A percentile compares a stretch with the other conserved stretches of the same genome.
phyloP scores from a whole-genome alignment of 1,284 basidiomycete genomes.

The Cerrena zonata region DNA sequence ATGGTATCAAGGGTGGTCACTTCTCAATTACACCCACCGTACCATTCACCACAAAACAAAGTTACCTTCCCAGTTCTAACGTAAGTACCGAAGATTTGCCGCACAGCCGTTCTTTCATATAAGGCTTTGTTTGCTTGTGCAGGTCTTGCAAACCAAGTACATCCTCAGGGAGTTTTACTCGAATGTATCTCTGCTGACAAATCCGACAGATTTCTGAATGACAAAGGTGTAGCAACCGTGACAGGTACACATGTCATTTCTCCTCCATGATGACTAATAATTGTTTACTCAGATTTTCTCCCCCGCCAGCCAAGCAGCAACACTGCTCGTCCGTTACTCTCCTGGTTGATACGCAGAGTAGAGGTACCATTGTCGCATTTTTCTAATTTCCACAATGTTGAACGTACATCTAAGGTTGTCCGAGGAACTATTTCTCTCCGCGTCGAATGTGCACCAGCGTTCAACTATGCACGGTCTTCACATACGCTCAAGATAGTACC shows the following conservation, averaged over 20 bases:
- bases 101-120: constrained; percentile 2
- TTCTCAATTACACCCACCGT: constrained; percentile 76
- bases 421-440: constrained; percentile 71
- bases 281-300: constrained; percentile 56
- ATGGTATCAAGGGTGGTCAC: constrained; percentile 68
- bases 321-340: constrained; percentile 59
- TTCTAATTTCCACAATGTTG: neutral
- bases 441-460: constrained; percentile 87
- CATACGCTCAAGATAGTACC: constrained; percentile 60
- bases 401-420: constrained; percentile 45
- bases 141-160: constrained; percentile 77
- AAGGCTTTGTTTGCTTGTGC: constrained; percentile 5
- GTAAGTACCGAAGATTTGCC: constrained; percentile 35
- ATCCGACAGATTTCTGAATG: constrained; percentile 61
- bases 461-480: constrained; percentile 79
- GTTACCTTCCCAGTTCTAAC: constrained; percentile 83
- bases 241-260: constrained; percentile 44
- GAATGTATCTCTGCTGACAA: neutral
- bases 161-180: neutral
- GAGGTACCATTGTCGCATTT: constrained; percentile 41
- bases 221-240: constrained; percentile 72
- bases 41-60: constrained; percentile 73
- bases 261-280: neutral
- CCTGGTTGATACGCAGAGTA: constrained; percentile 84
- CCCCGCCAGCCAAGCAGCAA: constrained; percentile 53